Base-by-base conservation (phyloP, 2,329 filamentous ascomycete species). In the Thielaviopsis punctulata region DNA sequence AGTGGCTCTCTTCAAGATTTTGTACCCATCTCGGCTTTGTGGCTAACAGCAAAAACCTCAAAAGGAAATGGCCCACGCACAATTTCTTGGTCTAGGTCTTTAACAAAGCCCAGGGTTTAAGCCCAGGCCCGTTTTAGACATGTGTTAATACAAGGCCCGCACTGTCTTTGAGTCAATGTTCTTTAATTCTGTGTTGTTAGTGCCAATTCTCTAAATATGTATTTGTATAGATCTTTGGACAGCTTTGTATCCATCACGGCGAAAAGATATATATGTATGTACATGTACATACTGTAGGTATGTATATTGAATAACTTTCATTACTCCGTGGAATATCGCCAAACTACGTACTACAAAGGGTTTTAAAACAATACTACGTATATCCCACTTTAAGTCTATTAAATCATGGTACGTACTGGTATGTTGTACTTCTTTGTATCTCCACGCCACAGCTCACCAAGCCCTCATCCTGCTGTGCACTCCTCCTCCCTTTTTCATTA, bases 401-500 rank as follows among this genome's bases (percentile, higher is more conserved):
- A n/a, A n/a, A n/a, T n/a, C n/a, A n/a, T n/a, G n/a, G n/a, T n/a
- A n/a, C n/a, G n/a, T 27, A 27, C 25, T 27, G 5, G 10, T 10
- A 27, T 27, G 25, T 10, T 27, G 25, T 10, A 27, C 25, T 27
- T 27, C 25, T 27, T 27, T 27, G 25, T 48, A 48, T 25, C 48
- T 48, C 33, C 45, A 48, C 46, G 51, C 45, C 51, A 52, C 44
- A 47, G 22, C 48, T 24, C 47, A 49, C 47, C n/a, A n/a, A 24
- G 47, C 30, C 30, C 30, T 41, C 47, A 41, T 22, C 30, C 30
- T n/a, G 18, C 39, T 21, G 18, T 36, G 18, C 27, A 39, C 52
- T 44, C 12, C 12, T 18, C n/a, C 12, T 19, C 41, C 21, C 3
- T 18, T 19, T 18, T 33, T 12, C 4, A 3, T 13, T 4, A 12